Evolutionary conservation across 179 eudicot genomes (phyloP).

Genomic region (Spergularia azorica): DNA sequence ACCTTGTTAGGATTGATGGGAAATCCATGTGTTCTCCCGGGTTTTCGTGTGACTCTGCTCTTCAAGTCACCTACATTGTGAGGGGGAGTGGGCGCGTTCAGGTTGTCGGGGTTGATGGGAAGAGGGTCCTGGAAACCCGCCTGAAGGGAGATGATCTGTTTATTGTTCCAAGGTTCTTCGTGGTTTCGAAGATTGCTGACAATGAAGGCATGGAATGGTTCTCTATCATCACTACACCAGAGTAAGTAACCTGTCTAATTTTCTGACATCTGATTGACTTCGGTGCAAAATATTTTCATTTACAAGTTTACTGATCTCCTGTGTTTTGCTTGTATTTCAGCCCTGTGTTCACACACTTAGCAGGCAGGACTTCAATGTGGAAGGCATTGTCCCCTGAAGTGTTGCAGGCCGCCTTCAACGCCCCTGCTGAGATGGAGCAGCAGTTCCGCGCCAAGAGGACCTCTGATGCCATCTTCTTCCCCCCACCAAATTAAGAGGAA

Average conservation of each 20-base stretch:
- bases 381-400: constrained; percentile 75
- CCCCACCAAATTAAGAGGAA: constrained; percentile 44
- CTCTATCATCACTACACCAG: constrained; percentile 78
- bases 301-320: background rate
- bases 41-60: constrained; percentile 82
- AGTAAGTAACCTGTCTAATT: constrained; percentile 39
- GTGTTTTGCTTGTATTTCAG: constrained; percentile 35
- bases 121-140: constrained; percentile 63
- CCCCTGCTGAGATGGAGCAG: constrained; percentile 51
- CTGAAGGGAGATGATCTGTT: constrained; percentile 63
- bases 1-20: constrained; percentile 65
- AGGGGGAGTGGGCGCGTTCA: constrained; percentile 84
- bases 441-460: constrained; percentile 59
- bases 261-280: background rate
- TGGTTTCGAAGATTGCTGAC: constrained; percentile 76
- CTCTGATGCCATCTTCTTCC: constrained; percentile 72
- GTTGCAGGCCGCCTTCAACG: constrained; percentile 65
- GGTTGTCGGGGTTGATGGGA: constrained; percentile 83
- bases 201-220: constrained; percentile 82
- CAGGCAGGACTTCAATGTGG: constrained; percentile 74
- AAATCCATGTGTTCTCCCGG: constrained; percentile 82
- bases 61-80: constrained; percentile 73
- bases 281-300: background rate
- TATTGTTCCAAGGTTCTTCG: constrained; percentile 81
- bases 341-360: constrained; percentile 78